Evolutionary conservation across 108 stramenopile species (phyloP), one percentile per base, ranked within the genome.

Genomic region (Nitzschia sp.): DNA sequence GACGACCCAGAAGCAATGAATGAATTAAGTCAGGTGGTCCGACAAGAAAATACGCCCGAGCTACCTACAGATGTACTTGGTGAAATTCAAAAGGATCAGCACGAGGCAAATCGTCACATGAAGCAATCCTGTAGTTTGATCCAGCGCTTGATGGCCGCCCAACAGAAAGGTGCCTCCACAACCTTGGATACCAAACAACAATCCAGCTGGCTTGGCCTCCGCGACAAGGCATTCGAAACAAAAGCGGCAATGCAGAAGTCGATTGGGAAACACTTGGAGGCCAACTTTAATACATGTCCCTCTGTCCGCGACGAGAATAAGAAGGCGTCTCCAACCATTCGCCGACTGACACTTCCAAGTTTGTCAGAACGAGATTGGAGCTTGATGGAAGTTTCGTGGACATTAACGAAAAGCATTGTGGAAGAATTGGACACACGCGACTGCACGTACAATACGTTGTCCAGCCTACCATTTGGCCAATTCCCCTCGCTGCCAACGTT

Each of bases 401-500:
- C 42, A n/a, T 85, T 88, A 61, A 54, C 89, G 12, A 68, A 63
- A 41, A 82, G 71, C 38, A 79, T 85, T 44, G 79, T 89, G 71
- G 62, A 80, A 20, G 90, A 88, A 48, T 63, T 94, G 43, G 88
- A 94, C 62, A 61, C 71, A 21, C 74, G 84, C 0, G 79, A 79
- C 64, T 78, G 88, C 41, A 57, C 84, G 10, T 88, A 85, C 72
- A 80, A 80, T 53, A 79, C 88, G 17, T 69, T 86, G 38, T 63
- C 77, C 19, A 79, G 68, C 22, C 69, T 66, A 34, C 73, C 83
- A 0, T 83, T 89, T 69, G 91, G 91, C 29, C 70, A 80, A 44
- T 92, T 86, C 53, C 94, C 94, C 8, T 79, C 88, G 0, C 63
- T 92, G 17, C 86, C 91, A 15, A 87, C 89, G 0, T 67, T 92